Conservation (phyloP, 352 stramenopile species). For the Phytophthora megakarya region DNA sequence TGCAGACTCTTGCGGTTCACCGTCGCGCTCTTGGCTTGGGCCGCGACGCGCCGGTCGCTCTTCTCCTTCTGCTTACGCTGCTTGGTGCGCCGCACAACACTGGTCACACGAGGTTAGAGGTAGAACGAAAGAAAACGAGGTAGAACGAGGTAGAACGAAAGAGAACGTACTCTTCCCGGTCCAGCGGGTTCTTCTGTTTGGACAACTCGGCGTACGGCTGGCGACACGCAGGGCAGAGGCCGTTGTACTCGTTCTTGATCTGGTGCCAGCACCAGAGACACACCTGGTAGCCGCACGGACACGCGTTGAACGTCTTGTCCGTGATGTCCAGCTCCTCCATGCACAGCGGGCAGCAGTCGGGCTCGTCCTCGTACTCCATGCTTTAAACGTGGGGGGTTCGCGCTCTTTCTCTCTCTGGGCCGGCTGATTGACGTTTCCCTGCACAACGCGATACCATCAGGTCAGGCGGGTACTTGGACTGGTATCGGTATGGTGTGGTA, state of each 20-base stretch:
- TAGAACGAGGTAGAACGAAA: not conserved
- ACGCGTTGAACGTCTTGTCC: slow-evolving; percentile 98
- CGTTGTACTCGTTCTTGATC: slow-evolving; percentile 99
- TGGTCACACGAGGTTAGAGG: slow-evolving; percentile 21
- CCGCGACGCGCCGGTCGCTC: slow-evolving; percentile 63
- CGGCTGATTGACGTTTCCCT: slow-evolving; percentile 1
- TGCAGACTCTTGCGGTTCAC: slow-evolving; percentile 85
- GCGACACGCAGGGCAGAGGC: slow-evolving; percentile 97
- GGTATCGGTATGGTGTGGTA: no score
- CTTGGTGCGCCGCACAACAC: slow-evolving; percentile 78
- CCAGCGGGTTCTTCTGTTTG: slow-evolving; percentile 92
- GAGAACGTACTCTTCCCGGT: slow-evolving; percentile 94
- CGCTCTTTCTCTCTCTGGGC: slow-evolving; percentile 3
- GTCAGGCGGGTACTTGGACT: not conserved
- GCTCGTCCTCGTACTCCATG: slow-evolving; percentile 78
- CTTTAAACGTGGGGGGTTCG: not conserved
- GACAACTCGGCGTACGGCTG: slow-evolving; percentile 94
- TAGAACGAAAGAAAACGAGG: slow-evolving; percentile 1
- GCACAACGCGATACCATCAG: slow-evolving; percentile 2
- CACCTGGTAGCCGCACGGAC: slow-evolving; percentile 98
- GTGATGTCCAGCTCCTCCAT: slow-evolving; percentile 99
- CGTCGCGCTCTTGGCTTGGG: slow-evolving; percentile 39
- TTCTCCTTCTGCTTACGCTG: slow-evolving; percentile 89
- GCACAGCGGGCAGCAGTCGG: slow-evolving; percentile 96
- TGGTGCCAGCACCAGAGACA: slow-evolving; percentile 99